Conservation (phyloP, 495 filamentous ascomycete genomes). For the Xylaria castorea region DNA sequence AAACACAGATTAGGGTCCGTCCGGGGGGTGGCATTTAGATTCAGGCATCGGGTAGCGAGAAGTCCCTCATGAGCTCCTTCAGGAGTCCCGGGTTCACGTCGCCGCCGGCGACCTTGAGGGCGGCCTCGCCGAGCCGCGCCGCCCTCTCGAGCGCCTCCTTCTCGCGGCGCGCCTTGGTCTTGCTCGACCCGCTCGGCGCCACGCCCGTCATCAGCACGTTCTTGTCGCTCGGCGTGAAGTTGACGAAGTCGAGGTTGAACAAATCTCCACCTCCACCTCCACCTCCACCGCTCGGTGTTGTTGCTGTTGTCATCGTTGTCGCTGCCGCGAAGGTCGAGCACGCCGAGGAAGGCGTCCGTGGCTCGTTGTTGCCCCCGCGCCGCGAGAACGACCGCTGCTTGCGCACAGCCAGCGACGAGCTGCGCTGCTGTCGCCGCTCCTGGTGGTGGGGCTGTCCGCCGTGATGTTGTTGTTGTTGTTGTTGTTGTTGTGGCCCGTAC, state of each 20-base stretch:
- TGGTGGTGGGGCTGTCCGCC: neutral
- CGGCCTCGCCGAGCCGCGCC: conserved; percentile 75
- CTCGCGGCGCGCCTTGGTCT: conserved; percentile 92
- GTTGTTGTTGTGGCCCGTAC: no score
- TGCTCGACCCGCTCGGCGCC: conserved; percentile 85
- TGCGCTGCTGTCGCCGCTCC: conserved; percentile 27
- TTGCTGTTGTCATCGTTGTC: neutral
- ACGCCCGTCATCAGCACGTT: conserved; percentile 85
- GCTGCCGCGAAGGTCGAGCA: conserved; percentile 21
- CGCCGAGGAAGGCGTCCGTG: conserved; percentile 33
- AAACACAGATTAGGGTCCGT: no score
- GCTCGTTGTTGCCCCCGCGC: conserved; percentile 26
- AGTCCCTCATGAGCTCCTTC: conserved; percentile 42
- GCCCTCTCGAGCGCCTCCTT: conserved; percentile 79
- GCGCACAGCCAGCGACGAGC: conserved; percentile 35
- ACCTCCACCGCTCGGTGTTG: conserved; percentile 33
- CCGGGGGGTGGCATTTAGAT: no score
- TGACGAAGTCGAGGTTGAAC: conserved; percentile 79
- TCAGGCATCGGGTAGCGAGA: neutral
- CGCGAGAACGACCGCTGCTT: conserved; percentile 38
- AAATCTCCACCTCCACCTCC: conserved; percentile 30
- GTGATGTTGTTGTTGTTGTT: neutral
- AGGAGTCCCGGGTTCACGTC: conserved; percentile 52
- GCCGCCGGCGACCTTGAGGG: conserved; percentile 77
- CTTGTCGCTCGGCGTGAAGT: conserved; percentile 86